phyloP scores from a whole-genome alignment of 1,284 basidiomycete genomes.

The Ustilago tritici region DNA sequence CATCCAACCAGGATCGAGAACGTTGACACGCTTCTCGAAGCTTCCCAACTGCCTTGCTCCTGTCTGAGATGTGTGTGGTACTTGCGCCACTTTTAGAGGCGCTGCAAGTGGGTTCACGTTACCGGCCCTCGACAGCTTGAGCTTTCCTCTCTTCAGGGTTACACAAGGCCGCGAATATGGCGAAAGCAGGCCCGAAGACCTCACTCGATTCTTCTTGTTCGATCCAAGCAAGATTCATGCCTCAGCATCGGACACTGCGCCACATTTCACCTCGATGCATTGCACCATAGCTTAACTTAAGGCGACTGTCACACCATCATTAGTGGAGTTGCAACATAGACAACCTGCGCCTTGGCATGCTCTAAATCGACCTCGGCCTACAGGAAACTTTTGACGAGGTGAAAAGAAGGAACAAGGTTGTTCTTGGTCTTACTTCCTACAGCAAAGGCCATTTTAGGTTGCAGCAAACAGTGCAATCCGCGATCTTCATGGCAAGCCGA shows the following conservation, averaged over 20 bases:
- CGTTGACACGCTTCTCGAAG: neutral
- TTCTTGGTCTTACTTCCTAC: neutral
- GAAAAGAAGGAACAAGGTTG: neutral
- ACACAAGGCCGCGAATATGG: constrained; percentile 2
- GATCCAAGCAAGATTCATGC: constrained; percentile 4
- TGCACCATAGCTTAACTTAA: neutral
- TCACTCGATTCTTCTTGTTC: neutral
- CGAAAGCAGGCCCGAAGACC: constrained; percentile 1
- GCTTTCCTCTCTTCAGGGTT: neutral
- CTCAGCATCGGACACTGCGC: constrained; percentile 2
- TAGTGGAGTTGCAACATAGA: neutral
- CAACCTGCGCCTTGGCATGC: constrained; percentile 1
- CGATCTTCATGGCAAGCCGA: constrained; percentile 2
- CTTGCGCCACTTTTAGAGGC: constrained; percentile 14
- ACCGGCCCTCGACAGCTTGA: neutral
- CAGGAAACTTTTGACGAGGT: neutral
- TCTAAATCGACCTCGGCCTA: neutral
- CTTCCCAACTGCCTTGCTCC: neutral
- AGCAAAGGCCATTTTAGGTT: neutral
- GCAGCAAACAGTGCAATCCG: neutral
- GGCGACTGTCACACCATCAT: neutral
- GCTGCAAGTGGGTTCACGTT: constrained; percentile 1
- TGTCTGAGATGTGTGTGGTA: constrained; percentile 2
- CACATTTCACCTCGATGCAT: neutral
- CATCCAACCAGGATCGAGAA: constrained; percentile 13